A percentile compares a stretch with the other conserved stretches of the same genome.
Evolutionary conservation across 2,329 filamentous ascomycete species (phyloP).

Genomic region (Atkinsonella texensis): DNA sequence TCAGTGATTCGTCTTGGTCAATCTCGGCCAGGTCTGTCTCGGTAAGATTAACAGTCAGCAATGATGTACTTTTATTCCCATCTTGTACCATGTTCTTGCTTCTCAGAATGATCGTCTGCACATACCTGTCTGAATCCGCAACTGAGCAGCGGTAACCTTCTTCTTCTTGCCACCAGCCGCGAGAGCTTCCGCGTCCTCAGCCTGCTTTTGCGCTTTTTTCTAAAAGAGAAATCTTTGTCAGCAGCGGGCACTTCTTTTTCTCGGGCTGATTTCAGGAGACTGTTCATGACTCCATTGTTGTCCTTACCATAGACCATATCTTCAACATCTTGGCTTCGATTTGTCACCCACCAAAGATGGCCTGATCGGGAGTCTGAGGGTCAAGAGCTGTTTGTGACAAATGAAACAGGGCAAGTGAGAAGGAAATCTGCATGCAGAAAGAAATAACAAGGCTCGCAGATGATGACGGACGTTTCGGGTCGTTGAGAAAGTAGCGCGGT

Average conservation of each 20-base stretch:
- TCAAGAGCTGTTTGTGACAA: neutral
- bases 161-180: conserved; percentile 78
- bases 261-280: too few relatives aligned
- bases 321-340: conserved; percentile 68
- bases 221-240: conserved; percentile 26
- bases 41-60: neutral
- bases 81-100: neutral
- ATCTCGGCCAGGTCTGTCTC: conserved; percentile 65
- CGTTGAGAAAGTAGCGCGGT: neutral
- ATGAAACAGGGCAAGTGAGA: neutral
- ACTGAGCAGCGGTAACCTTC: conserved; percentile 93
- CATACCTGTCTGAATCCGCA: conserved; percentile 89
- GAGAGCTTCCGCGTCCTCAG: conserved; percentile 65
- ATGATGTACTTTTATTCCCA: neutral
- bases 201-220: conserved; percentile 96
- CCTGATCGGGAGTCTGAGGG: neutral
- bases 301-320: conserved; percentile 93
- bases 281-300: too few relatives aligned
- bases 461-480: neutral
- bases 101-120: neutral
- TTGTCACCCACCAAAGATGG: neutral
- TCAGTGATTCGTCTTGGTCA: conserved; percentile 39
- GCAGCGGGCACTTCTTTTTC: neutral
- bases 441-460: neutral
- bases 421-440: too few relatives aligned